Percentiles rank a stretch among this genome's conserved stretches.
These are phyloP conservation scores for Hyphopichia homilentoma DNA, from an alignment of 805 yeast species.

Conservation along the genomic window DNA sequence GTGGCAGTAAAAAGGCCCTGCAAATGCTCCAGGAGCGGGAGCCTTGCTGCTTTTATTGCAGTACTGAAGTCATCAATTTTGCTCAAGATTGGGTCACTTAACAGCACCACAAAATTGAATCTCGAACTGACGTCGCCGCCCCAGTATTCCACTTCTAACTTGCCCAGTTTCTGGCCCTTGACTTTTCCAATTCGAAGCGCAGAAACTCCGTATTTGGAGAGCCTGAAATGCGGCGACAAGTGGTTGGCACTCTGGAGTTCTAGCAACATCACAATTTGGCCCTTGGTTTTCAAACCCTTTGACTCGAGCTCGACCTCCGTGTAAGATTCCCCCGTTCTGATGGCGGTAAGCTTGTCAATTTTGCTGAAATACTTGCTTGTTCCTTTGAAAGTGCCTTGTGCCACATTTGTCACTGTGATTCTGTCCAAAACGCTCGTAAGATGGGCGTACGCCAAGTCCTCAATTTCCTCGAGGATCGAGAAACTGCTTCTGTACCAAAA, in stretches of 20 bases:
- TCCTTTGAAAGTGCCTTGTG: constrained; percentile 6
- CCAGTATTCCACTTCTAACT: too few relatives aligned
- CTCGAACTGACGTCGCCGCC: not conserved
- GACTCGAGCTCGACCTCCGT: too few relatives aligned
- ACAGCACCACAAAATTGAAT: constrained; percentile 5
- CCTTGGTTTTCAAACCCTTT: too few relatives aligned
- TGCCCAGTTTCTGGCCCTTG: not conserved
- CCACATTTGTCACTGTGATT: constrained; percentile 1
- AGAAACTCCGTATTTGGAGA: constrained; percentile 20
- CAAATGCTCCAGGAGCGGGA: too few relatives aligned
- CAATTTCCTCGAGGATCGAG: too few relatives aligned
- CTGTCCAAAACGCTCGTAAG: too few relatives aligned
- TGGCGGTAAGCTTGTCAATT: too few relatives aligned
- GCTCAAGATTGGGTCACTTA: constrained; percentile 1
- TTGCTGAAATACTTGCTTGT: constrained; percentile 18
- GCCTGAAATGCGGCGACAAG: constrained; percentile 14
- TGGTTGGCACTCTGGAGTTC: constrained; percentile 25
- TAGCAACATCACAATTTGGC: constrained; percentile 13
- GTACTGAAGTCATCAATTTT: constrained; percentile 1
- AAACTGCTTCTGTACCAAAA: too few relatives aligned
- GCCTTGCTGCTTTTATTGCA: too few relatives aligned
- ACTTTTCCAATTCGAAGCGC: constrained; percentile 11
- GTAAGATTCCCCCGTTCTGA: too few relatives aligned
- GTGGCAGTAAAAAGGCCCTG: too few relatives aligned
- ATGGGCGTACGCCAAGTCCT: too few relatives aligned